These are phyloP conservation scores for Entoloma clypeatum DNA, from an alignment of 1,284 basidiomycete species.

Conservation along the genomic window DNA sequence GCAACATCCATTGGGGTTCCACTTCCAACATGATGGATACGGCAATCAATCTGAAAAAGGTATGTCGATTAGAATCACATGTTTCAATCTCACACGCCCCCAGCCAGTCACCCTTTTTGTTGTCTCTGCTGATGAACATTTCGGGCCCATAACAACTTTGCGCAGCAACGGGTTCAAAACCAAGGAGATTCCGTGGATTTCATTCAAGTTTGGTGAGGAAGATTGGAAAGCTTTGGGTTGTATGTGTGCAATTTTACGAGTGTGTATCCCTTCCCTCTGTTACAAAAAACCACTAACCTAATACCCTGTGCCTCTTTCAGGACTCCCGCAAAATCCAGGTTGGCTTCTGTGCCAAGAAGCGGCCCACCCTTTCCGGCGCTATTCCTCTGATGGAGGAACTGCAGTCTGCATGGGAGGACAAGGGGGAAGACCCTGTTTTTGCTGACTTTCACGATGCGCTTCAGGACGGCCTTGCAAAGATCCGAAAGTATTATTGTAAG, in stretches of 20 bases:
- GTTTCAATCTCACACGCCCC: background rate
- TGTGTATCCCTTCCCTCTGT: constrained; percentile 20
- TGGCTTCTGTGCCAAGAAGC: constrained; percentile 7
- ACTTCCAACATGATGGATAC: constrained; percentile 21
- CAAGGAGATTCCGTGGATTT: constrained; percentile 7
- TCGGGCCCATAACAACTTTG: constrained; percentile 8
- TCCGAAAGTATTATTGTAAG: constrained; percentile 23
- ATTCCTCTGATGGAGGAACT: constrained; percentile 8
- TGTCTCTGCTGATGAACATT: constrained; percentile 8
- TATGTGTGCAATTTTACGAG: constrained; percentile 10
- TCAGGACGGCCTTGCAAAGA: constrained; percentile 14
- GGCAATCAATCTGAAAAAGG: constrained; percentile 17
- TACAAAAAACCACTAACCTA: constrained; percentile 11
- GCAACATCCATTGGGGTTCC: constrained; percentile 21
- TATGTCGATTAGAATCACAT: constrained; percentile 8
- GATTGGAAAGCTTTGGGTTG: constrained; percentile 7
- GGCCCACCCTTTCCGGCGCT: constrained; percentile 6
- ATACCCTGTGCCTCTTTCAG: constrained; percentile 10
- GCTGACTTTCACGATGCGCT: constrained; percentile 9
- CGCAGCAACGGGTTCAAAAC: background rate
- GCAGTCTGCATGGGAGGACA: constrained; percentile 5
- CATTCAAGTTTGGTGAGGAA: constrained; percentile 2
- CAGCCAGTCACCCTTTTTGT: constrained; percentile 8
- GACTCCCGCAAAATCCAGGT: constrained; percentile 13
- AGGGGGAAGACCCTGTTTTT: constrained; percentile 14